These are phyloP conservation scores for Elaphomyces granulatus DNA, from an alignment of 495 filamentous ascomycete genomes.

Conservation along the genomic window DNA sequence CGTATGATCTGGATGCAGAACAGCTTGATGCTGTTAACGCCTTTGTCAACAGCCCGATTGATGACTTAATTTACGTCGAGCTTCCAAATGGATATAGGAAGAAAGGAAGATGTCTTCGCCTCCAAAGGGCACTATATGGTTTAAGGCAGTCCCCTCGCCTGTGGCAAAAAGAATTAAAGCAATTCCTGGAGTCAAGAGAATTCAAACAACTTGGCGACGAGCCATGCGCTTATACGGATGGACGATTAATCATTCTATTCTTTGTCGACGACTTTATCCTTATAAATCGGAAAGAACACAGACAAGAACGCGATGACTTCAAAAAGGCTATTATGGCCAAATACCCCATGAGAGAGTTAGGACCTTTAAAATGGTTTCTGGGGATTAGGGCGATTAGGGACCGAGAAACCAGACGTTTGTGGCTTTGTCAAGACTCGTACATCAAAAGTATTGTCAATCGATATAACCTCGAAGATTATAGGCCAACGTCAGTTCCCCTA, in stretches of 20 bases:
- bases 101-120: background rate
- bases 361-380: constrained; percentile 7
- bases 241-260: constrained; percentile 11
- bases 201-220: constrained; percentile 6
- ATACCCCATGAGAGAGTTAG: constrained; percentile 1
- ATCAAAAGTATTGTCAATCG: constrained; percentile 6
- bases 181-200: constrained; percentile 5
- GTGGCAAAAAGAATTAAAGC: constrained; percentile 10
- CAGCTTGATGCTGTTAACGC: constrained; percentile 14
- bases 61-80: constrained; percentile 6
- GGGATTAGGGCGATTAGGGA: constrained; percentile 9
- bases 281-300: background rate
- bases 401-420: constrained; percentile 4
- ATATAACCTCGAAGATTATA: too few relatives aligned
- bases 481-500: too few relatives aligned
- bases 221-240: constrained; percentile 8
- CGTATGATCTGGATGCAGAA: constrained; percentile 5
- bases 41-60: constrained; percentile 12
- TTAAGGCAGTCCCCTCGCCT: constrained; percentile 9
- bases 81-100: constrained; percentile 7
- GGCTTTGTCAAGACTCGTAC: constrained; percentile 10
- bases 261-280: constrained; percentile 14
- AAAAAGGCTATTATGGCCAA: constrained; percentile 4
- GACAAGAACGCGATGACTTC: constrained; percentile 1
- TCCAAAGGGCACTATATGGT: constrained; percentile 10